Base-by-base conservation (phyloP, 805 yeast genomes). In the Lipomyces kockii region DNA sequence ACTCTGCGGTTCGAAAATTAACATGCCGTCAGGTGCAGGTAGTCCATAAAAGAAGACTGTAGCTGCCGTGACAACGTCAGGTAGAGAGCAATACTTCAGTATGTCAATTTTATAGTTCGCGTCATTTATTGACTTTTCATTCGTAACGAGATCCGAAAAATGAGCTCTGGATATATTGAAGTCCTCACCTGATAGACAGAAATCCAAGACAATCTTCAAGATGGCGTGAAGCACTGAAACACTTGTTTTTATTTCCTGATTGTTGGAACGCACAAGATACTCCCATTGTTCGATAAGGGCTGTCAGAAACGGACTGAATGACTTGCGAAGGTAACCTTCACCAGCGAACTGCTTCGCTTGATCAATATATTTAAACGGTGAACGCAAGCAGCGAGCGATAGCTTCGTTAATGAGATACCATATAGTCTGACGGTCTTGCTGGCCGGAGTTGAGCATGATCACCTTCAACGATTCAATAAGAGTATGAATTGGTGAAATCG, bases 341-440 rank as follows among this genome's bases (percentile, higher is more conserved):
- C 55, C 29, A 25, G 55, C 6, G 29, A 59, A 53, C 58, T 32
- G 58, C 22, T 32, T 20, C 14, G 82, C 62, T 77, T 69, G 54
- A 75, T 94, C 98, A 62, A 91, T 83, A 73, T 92, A 94, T 75
- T 90, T 92, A 79, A 89, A 95, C 0, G 98, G 98, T 0, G 92
- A 78, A 69, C 85, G 83, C 49, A 89, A 83, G 68, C 88, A 83
- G 69, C 97, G 83, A 0, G 91, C 82, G 37, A 92, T 82, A 0
- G 91, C 80, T 76, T 93, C 95, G 75, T 94, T 97, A 6, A 94
- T 70, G 37, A 91, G 76, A 11, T 79, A 80, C 89, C 91, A 89
- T 2, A 92, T 74, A 51, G 80, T 79, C 0, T 72, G 74, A 35
- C 76, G 39, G 49, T 74, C 73, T 5, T 59, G 61, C 1, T 25